These are phyloP conservation scores for Penicillium sp. DNA, from an alignment of 2,329 filamentous ascomycete species.

Conservation along the genomic window DNA sequence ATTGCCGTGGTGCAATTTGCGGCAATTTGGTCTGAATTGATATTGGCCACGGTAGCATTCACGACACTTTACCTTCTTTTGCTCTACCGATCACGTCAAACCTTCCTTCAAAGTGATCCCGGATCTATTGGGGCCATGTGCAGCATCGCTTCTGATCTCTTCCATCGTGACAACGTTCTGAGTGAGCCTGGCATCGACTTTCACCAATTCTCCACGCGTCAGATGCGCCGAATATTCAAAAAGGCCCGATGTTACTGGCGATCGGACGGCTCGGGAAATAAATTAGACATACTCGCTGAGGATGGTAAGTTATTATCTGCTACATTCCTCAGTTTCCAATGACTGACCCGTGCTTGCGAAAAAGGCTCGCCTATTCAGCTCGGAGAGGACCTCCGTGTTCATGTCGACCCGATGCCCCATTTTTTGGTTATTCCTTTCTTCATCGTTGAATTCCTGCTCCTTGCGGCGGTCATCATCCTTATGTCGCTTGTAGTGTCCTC, in stretches of 20 bases:
- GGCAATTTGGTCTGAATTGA: slow-evolving; percentile 25
- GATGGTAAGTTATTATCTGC: slow-evolving; percentile 19
- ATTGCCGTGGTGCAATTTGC: slow-evolving; percentile 27
- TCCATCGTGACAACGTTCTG: slow-evolving; percentile 25
- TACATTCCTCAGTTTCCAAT: background rate
- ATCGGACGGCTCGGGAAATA: slow-evolving; percentile 20
- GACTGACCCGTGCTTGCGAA: background rate
- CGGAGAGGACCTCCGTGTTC: slow-evolving; percentile 19
- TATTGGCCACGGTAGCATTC: slow-evolving; percentile 20
- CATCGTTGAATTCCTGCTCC: slow-evolving; percentile 28
- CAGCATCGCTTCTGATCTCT: slow-evolving; percentile 28
- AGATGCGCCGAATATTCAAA: slow-evolving; percentile 26
- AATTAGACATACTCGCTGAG: slow-evolving; percentile 25
- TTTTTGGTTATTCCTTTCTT: slow-evolving; percentile 32
- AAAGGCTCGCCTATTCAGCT: slow-evolving; percentile 22
- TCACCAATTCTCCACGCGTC: slow-evolving; percentile 30
- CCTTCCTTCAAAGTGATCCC: slow-evolving; percentile 29
- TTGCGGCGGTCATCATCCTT: slow-evolving; percentile 26
- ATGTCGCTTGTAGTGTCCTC: slow-evolving; percentile 27
- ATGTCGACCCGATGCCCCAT: slow-evolving; percentile 28
- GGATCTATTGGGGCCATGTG: slow-evolving; percentile 33
- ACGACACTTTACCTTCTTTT: slow-evolving; percentile 24
- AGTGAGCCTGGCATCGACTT: slow-evolving; percentile 23
- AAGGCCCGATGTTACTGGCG: slow-evolving; percentile 28
- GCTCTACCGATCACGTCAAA: slow-evolving; percentile 24